Evolutionary conservation across 2,329 filamentous ascomycete species (phyloP), one percentile per base, ranked within the genome.

Genomic region (Trichoderma simmonsii): DNA sequence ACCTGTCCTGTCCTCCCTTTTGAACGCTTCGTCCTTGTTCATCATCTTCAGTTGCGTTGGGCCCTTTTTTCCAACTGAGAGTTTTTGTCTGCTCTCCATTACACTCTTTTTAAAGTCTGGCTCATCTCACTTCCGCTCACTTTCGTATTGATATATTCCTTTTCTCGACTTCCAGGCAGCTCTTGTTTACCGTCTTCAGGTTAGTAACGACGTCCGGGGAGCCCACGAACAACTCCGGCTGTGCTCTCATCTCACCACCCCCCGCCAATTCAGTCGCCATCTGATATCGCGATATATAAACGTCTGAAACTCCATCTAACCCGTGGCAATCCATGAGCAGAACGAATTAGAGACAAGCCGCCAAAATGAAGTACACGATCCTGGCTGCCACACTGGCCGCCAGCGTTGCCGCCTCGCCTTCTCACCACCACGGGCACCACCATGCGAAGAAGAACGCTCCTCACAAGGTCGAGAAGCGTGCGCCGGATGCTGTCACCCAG

Each of bases 351-450:
- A 63, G 18, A 69, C 32, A 57, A 48, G 65, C 51, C 30, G 39
- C 70, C 71, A 83, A 75, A 61, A 88, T 88, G 86, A 88, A 86
- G 83, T 81, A 82, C 71, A 77, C 87, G 24, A 62, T 73, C 34
- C 56, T 73, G 57, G 70, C 86, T 82, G 87, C 86, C 72, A 83
- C 86, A 54, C 76, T 89, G 69, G 86, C 85, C 73, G 83, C 82
- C 59, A 82, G 87, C 69, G 86, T 84, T 71, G 84, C 85, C 65
- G 91, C 91, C 34, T 86, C 90, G 73, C 87, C 88, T 76, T 87
- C 89, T 78, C 89, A 92, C 73, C 90, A 91, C 39, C 66, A 70
- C 79, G 85, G 86, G 73, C 89, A 89, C 75, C 81, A 85, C 77
- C 89, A 90, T 79, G 86, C 84, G 76, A 86, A 84, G 74, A 89